Evolutionary conservation across 345 rosid species (phyloP), one percentile per base, ranked within the genome.

Genomic region (Cardamine occulta): DNA sequence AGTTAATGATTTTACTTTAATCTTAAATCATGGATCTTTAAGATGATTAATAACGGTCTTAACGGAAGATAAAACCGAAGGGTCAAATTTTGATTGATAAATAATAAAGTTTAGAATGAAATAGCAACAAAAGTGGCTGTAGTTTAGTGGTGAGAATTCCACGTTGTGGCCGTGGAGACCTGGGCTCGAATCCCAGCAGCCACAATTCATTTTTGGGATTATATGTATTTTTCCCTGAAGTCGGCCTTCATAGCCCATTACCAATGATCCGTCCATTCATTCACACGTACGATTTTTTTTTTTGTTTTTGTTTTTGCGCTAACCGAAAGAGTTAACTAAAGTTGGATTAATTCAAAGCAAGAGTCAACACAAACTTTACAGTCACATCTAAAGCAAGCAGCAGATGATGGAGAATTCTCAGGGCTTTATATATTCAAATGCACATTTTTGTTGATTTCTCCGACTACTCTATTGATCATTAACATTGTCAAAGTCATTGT

Each of bases 111-210:
- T 24, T 0, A 6, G 56, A n/a, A n/a, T n/a, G n/a, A n/a, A n/a
- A n/a, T n/a, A 11, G 40, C 12, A 1, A 8, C 37, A 12, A 13
- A n/a, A 57, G 63, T 58, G 63, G 26, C 32, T 62, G 66, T 39
- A 62, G 51, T 62, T 62, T 23, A 59, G 45, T 59, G 45, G 64
- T 59, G 3, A 59, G 60, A 55, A 55, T 37, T 37, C 87, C 83
- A 86, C 88, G 89, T 86, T 85, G 93, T 88, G 93, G 89, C 89
- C 93, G 91, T 88, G 86, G 89, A 76, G 89, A 88, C 90, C 93
- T 80, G 86, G 88, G 96, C 93, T 89, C 88, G 89, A 89, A 82
- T 88, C 88, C 89, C 86, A 86, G 90, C 88, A 39, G 44, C 44
- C 44, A 39, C 44, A 39, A 2, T 35, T 35, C 0, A 8, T 35